Evolutionary conservation across 2,329 filamentous ascomycete genomes (phyloP).

Genomic region (Xylariaceae sp.): DNA sequence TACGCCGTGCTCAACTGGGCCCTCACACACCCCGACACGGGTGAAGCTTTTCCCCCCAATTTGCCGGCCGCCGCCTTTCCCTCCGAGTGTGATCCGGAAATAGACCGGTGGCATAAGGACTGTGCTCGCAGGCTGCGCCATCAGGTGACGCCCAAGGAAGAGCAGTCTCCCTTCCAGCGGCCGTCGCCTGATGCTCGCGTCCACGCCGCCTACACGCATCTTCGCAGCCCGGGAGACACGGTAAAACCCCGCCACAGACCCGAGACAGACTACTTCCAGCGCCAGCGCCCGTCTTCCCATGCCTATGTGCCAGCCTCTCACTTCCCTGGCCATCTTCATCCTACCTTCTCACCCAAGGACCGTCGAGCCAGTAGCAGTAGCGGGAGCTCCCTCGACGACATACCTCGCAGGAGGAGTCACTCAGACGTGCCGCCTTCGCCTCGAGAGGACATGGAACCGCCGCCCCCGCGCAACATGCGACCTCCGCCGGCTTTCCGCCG

Average conservation of each 20-base stretch:
- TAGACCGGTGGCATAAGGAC: slow-evolving; percentile 76
- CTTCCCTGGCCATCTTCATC: slow-evolving; percentile 17
- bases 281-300: slow-evolving; percentile 26
- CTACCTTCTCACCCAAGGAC: slow-evolving; percentile 14
- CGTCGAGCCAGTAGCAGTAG: slow-evolving; percentile 24
- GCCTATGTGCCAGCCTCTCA: slow-evolving; percentile 13
- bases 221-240: slow-evolving; percentile 17
- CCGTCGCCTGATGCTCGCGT: slow-evolving; percentile 18
- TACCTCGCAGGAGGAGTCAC: slow-evolving; percentile 41
- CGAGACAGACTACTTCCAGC: slow-evolving; percentile 29
- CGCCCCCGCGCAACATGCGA: slow-evolving; percentile 13
- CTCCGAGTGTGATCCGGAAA: slow-evolving; percentile 63
- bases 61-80: slow-evolving; percentile 62
- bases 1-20: slow-evolving; percentile 71
- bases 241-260: slow-evolving; percentile 18
- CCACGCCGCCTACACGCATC: slow-evolving; percentile 24
- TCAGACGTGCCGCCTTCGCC: slow-evolving; percentile 39
- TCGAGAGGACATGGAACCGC: slow-evolving; percentile 17
- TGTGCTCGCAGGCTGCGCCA: slow-evolving; percentile 64
- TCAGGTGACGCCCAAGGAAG: slow-evolving; percentile 41
- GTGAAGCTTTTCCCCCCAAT: slow-evolving; percentile 56
- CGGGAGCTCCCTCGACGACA: slow-evolving; percentile 32
- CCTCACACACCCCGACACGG: slow-evolving; percentile 66
- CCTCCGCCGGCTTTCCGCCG: slow-evolving; percentile 15
- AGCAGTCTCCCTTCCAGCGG: slow-evolving; percentile 16